Evolutionary conservation across 2,329 filamentous ascomycete species (phyloP).

Genomic region (Pestalotiopsis sp.): DNA sequence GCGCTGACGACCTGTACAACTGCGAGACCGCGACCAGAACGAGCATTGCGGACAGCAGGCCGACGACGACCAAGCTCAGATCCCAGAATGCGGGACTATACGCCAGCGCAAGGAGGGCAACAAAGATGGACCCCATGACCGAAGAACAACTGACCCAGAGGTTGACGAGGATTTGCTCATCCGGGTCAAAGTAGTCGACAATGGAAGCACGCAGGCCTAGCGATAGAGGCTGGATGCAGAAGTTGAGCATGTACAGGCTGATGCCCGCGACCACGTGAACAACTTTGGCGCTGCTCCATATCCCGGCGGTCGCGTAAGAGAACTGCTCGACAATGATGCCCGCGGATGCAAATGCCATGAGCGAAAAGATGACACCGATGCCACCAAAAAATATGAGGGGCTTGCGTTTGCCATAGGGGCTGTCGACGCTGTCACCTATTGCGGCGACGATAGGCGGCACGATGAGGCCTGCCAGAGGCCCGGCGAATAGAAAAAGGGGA

Average conservation of each 20-base stretch:
- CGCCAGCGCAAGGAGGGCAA: not conserved
- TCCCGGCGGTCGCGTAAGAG: not conserved
- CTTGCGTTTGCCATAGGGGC: not conserved
- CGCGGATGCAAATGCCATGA: not conserved
- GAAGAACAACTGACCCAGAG: not conserved
- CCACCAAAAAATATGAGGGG: not conserved
- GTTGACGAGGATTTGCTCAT: not conserved
- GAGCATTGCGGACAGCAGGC: not conserved
- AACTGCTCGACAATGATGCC: not conserved
- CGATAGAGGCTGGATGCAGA: not conserved
- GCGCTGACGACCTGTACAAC: not conserved
- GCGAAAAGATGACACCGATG: not conserved
- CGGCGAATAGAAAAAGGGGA: not conserved
- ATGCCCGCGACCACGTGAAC: not conserved
- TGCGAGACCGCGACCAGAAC: not conserved
- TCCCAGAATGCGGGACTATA: not conserved
- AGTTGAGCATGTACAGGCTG: not conserved
- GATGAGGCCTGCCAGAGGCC: not conserved
- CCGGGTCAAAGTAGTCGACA: not conserved
- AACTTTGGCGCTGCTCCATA: not conserved
- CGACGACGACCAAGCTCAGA: not conserved
- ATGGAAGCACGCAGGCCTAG: not conserved
- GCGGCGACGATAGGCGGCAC: not conserved
- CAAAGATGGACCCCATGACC: not conserved
- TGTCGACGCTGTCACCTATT: not conserved